Percentiles rank a stretch among this genome's conserved stretches.
phyloP scores from a whole-genome alignment of 2,329 filamentous ascomycete species.

The Fusarium armeniacum region DNA sequence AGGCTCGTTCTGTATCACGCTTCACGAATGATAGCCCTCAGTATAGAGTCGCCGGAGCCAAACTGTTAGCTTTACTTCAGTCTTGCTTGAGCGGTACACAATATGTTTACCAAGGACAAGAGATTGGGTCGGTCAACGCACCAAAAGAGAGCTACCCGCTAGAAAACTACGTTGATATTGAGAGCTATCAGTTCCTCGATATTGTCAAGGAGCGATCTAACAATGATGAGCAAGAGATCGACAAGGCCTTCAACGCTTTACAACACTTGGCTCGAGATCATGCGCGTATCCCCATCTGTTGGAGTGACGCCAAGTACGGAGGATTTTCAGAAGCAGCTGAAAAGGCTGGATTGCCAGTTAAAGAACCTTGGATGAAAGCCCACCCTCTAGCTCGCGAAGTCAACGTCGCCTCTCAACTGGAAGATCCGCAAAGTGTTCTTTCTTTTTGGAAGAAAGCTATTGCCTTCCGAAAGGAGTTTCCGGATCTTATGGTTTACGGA shows the following conservation, averaged over 20 bases:
- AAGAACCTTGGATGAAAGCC: constrained; percentile 54
- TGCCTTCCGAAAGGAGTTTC: constrained; percentile 51
- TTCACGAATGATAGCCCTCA: constrained; percentile 65
- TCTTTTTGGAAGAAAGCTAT: constrained; percentile 54
- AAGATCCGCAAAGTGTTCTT: constrained; percentile 55
- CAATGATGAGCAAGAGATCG: constrained; percentile 53
- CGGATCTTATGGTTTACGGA: constrained; percentile 54
- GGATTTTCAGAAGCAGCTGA: constrained; percentile 58
- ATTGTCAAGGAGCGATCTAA: constrained; percentile 51
- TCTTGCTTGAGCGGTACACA: constrained; percentile 69
- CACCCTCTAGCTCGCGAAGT: constrained; percentile 56
- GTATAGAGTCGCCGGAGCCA: constrained; percentile 64
- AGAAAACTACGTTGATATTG: constrained; percentile 65
- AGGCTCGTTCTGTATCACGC: constrained; percentile 69
- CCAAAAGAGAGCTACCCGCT: constrained; percentile 70
- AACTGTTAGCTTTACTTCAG: constrained; percentile 70
- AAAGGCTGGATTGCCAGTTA: constrained; percentile 45
- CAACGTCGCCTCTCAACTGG: constrained; percentile 69
- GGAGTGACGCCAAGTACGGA: constrained; percentile 59
- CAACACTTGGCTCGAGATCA: constrained; percentile 68
- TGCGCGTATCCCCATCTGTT: constrained; percentile 75
- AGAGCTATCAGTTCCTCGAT: constrained; percentile 61
- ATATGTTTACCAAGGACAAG: constrained; percentile 77
- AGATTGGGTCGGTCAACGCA: constrained; percentile 74
- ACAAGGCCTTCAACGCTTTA: constrained; percentile 53